phyloP scores from a whole-genome alignment of 768 basidiomycete genomes.

The Piloderma croceum region DNA sequence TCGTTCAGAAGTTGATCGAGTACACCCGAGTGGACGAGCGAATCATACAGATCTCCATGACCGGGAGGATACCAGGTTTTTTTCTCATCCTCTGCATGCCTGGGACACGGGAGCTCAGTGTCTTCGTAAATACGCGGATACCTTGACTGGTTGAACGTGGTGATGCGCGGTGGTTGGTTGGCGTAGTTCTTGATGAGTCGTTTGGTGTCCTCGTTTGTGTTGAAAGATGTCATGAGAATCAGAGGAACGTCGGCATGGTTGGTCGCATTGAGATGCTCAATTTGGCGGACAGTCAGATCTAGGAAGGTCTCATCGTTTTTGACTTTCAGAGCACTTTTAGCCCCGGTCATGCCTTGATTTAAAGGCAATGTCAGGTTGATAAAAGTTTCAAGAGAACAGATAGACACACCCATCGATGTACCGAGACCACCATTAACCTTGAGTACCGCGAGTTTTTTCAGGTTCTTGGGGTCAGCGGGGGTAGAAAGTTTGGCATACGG shows the following conservation, averaged over 20 bases:
- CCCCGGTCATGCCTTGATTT: constrained; percentile 45
- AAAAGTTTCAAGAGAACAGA: not conserved
- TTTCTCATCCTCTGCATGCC: constrained; percentile 54
- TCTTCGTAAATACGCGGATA: constrained; percentile 73
- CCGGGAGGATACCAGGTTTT: constrained; percentile 73
- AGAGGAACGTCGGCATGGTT: constrained; percentile 66
- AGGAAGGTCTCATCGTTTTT: constrained; percentile 69
- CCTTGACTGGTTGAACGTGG: constrained; percentile 67
- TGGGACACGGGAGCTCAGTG: constrained; percentile 57
- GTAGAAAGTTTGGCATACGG: constrained; percentile 48
- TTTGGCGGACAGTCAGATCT: constrained; percentile 57
- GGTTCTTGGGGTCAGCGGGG: constrained; percentile 40
- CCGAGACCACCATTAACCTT: constrained; percentile 77
- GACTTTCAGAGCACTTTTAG: constrained; percentile 71
- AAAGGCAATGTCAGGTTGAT: constrained; percentile 3
- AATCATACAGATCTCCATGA: constrained; percentile 72
- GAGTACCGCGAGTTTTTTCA: constrained; percentile 69
- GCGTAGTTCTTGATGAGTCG: constrained; percentile 78
- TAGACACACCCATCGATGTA: constrained; percentile 49
- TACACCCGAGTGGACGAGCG: constrained; percentile 65
- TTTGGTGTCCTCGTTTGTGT: constrained; percentile 73
- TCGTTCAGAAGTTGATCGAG: constrained; percentile 63
- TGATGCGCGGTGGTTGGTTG: constrained; percentile 72
- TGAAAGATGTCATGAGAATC: constrained; percentile 80
- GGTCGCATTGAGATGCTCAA: constrained; percentile 64